Evolutionary conservation across 2,329 filamentous ascomycete species (phyloP), one percentile per base, ranked within the genome.

Genomic region (Penicillium sp.): DNA sequence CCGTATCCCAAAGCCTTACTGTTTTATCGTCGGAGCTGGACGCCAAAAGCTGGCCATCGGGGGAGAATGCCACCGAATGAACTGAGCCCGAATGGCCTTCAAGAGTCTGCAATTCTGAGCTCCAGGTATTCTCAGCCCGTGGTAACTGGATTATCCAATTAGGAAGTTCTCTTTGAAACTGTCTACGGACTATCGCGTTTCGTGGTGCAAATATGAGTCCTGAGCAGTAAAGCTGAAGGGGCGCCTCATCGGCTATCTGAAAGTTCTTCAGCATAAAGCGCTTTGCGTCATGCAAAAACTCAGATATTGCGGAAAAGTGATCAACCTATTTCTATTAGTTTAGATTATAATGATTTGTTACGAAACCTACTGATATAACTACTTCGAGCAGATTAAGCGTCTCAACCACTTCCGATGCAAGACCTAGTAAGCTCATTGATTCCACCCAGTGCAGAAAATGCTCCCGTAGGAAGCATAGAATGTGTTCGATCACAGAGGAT

Each of bases 51-150:
- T 21, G 13, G 33, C 45, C 18, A 14, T 53, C 44, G 19, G 45
- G 51, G 2, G 51, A 53, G 19, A 48, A 48, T 13, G 23, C 5
- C 52, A 59, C 23, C 36, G 34, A 48, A 48, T 54, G 21, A 57
- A 51, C 10, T 9, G 1, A 29, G 33, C 10, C 26, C 5, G n/a
- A 68, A 58, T 54, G 60, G 63, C 47, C 47, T 14, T 49, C 13
- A 14, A 33, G 29, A 10, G 29, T 33, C 13, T 33, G 40, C 23
- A 39, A 13, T 24, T 39, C 36, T 39, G 36, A 7, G 16, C 3
- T 5, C 36, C 36, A 39, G 2, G 4, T 24, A 2, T 39, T 13
- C 1, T 39, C 10, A 24, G 23, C 36, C 23, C 6, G 18, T 39
- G 36, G 36, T 2, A 23, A 24, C 10, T 39, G 36, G 18, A 3